Evolutionary conservation across 805 yeast species (phyloP), one percentile per base, ranked within the genome.

Genomic region (Candida morakotiae): DNA sequence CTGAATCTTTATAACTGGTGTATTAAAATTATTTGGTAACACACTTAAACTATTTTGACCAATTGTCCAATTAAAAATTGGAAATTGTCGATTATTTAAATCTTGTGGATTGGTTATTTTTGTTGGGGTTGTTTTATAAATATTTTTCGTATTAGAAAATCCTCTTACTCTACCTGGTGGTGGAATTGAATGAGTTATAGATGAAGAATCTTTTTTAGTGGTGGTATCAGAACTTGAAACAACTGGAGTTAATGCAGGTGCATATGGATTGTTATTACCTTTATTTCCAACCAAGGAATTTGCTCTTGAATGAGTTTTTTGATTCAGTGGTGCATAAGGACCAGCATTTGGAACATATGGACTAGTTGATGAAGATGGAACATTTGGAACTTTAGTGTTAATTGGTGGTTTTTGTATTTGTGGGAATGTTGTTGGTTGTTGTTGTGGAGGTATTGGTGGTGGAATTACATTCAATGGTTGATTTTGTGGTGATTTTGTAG

Each of bases 21-120:
- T 36, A 24, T 9, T 41, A 41, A 56, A 63, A n/a, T 61, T 58
- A 24, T 63, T 56, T 5, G 69, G 68, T 13, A 60, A 46, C 35
- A 66, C 48, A 15, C 41, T 38, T 1, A 49, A 59, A 3, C 55
- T 55, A n/a, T 51, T 55, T 20, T 52, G 55, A 1, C 67, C 55
- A 20, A 46, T 42, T 35, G 64, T 56, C 83, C 93, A 87, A 40
- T 73, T 68, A 53, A 86, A 83, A 23, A 87, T 53, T 0, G 96
- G 95, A 59, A 83, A 83, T 52, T 85, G 95, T 38, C 83, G 68
- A 32, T 63, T 58, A 17, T 69, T 57, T 35, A 82, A 56, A 17
- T 78, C 73, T 35, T 73, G 74, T 6, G 85, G 83, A 42, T 79
- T 73, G 9, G 38, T 37, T 15, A 29, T 36, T 21, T 42, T 42